A percentile compares a stretch with the other conserved stretches of the same genome.
Evolutionary conservation across 2,329 filamentous ascomycete species (phyloP).

Genomic region (Falciphora oryzae): DNA sequence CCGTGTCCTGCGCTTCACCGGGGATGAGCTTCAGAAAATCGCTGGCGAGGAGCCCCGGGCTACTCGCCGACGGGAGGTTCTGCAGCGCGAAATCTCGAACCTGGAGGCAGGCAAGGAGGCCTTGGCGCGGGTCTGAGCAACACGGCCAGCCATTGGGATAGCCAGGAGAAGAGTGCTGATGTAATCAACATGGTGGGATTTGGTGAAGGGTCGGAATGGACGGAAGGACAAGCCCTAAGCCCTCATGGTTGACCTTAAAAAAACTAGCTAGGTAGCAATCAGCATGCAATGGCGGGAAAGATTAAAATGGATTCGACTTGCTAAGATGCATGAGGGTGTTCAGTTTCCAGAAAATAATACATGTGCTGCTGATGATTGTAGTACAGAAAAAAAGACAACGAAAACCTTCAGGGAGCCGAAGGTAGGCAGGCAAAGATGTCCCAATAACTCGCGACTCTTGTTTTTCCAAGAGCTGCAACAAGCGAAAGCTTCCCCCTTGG

Average conservation of each 20-base stretch:
- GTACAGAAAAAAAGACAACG: neutral
- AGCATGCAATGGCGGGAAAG: neutral
- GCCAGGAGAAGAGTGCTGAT: neutral
- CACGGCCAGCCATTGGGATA: no score
- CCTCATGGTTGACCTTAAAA: no score
- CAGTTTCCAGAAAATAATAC: neutral
- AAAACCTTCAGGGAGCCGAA: neutral
- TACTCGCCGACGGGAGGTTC: slow-evolving; percentile 15
- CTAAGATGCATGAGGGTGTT: neutral
- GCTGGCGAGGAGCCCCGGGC: slow-evolving; percentile 2
- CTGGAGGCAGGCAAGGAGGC: slow-evolving; percentile 29
- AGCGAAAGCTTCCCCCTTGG: neutral
- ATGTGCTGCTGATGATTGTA: slow-evolving; percentile 1
- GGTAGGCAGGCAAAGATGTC: neutral
- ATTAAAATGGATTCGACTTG: slow-evolving; percentile 3
- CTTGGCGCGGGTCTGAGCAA: slow-evolving; percentile 8
- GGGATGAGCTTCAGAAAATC: neutral
- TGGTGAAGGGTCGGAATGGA: neutral
- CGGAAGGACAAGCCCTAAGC: no score
- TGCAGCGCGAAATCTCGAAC: slow-evolving; percentile 39
- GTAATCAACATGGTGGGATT: neutral
- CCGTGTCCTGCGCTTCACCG: slow-evolving; percentile 41
- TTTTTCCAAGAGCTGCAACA: neutral
- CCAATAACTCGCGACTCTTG: neutral
- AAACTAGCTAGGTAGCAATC: no score